phyloP scores from a whole-genome alignment of 2,329 filamentous ascomycete species.

The Coniochaeta hoffmannii region DNA sequence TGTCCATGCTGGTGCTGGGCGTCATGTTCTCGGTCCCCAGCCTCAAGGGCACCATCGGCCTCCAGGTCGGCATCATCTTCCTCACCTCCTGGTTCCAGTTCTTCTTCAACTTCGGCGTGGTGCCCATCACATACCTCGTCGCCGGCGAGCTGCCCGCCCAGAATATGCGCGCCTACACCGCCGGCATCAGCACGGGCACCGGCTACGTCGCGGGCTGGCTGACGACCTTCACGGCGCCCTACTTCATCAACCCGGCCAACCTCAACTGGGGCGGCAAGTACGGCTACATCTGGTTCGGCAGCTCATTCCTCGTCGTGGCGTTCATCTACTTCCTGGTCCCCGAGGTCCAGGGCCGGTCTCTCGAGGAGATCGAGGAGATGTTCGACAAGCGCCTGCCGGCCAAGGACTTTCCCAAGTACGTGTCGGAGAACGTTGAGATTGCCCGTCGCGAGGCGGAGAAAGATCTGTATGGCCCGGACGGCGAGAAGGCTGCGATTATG shows the following conservation, averaged over 20 bases:
- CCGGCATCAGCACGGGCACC: slow-evolving; percentile 38
- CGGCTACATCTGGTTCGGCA: slow-evolving; percentile 41
- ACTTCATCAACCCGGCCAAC: slow-evolving; percentile 43
- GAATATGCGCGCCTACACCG: slow-evolving; percentile 42
- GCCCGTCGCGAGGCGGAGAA: slow-evolving; percentile 5
- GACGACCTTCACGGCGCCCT: slow-evolving; percentile 45
- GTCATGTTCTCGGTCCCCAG: slow-evolving; percentile 1
- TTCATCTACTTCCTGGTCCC: slow-evolving; percentile 36
- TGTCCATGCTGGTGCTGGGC: slow-evolving; percentile 29
- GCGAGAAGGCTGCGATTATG: slow-evolving; percentile 4
- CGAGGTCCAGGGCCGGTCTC: slow-evolving; percentile 40
- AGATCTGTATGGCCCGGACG: slow-evolving; percentile 5
- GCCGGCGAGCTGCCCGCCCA: slow-evolving; percentile 43
- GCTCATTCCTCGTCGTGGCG: slow-evolving; percentile 14
- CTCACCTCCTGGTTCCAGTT: slow-evolving; percentile 5
- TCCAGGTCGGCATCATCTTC: slow-evolving; percentile 3
- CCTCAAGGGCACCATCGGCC: not conserved
- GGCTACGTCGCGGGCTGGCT: slow-evolving; percentile 44
- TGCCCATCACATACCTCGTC: slow-evolving; percentile 31
- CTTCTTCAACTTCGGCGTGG: slow-evolving; percentile 35
- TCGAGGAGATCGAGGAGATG: slow-evolving; percentile 47
- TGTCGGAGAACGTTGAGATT: slow-evolving; percentile 4
- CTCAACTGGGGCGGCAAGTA: slow-evolving; percentile 45
- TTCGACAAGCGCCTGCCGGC: slow-evolving; percentile 3
- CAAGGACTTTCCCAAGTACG: slow-evolving; percentile 5